phyloP scores from a whole-genome alignment of 805 yeast genomes.

The Ogataea haglerorum region DNA sequence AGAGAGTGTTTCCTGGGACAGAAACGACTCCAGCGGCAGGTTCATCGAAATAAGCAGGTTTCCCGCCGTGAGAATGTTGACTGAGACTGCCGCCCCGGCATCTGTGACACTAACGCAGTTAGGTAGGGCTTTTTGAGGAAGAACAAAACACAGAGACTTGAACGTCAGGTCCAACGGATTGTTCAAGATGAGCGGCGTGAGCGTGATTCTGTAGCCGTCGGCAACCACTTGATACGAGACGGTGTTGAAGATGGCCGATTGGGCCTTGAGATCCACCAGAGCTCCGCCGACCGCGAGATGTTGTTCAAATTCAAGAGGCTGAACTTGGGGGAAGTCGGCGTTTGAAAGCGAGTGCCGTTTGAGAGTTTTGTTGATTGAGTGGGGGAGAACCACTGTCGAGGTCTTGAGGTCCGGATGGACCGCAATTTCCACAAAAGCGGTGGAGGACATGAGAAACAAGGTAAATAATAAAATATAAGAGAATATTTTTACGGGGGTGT shows the following conservation, averaged over 20 bases:
- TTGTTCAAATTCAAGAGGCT: constrained; percentile 5
- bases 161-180: constrained; percentile 34
- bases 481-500: not conserved
- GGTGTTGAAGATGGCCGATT: constrained; percentile 14
- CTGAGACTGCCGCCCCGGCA: constrained; percentile 32
- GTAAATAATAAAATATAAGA: constrained; percentile 1
- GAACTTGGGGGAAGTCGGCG: constrained; percentile 7
- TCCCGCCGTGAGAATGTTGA: constrained; percentile 52
- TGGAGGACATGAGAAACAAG: not conserved
- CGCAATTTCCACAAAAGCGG: constrained; percentile 6
- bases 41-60: constrained; percentile 51
- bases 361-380: constrained; percentile 14
- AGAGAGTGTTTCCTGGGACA: constrained; percentile 14
- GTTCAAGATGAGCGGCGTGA: constrained; percentile 40
- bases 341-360: constrained; percentile 8
- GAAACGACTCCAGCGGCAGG: constrained; percentile 43
- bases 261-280: constrained; percentile 7
- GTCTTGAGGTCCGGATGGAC: constrained; percentile 3
- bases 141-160: constrained; percentile 36
- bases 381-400: constrained; percentile 3
- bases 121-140: constrained; percentile 37
- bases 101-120: constrained; percentile 39
- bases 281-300: constrained; percentile 16
- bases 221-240: constrained; percentile 15
- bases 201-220: constrained; percentile 12